Evolutionary conservation across 192 early-diverging fungal genomes (phyloP), one percentile per base, ranked within the genome.

Genomic region (Gaertneriomyces semiglobifer): DNA sequence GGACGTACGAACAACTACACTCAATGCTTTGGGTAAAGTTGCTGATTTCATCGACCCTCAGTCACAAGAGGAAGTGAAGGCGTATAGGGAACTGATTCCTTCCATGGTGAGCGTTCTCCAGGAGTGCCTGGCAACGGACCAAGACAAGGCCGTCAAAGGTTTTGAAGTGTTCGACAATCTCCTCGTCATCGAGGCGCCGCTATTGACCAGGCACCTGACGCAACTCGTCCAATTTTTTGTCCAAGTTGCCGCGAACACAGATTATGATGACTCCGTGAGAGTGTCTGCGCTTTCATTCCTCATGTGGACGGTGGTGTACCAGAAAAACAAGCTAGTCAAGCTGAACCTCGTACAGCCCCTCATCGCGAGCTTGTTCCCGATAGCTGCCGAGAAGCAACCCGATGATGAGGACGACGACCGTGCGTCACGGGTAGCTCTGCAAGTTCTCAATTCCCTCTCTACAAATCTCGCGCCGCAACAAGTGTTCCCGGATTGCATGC

Each of bases 91-190:
- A 12, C 78, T 92, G 45, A 77, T 95, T 41, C 94, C 94, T 8
- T 67, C 79, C 44, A 96, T 95, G 90, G 91, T 94, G 51, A 84
- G 81, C 53, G 90, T 95, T 0, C 74, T 96, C 63, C 86, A 91
- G 68, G 85, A 90, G 66, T 90, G 89, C 64, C 70, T 96, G 16
- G 84, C 72, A 45, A 76, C 79, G 4, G 90, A 96, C 64, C 92
- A 92, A 70, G 88, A 91, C 16, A 86, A 76, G 51, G 86, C 88
- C 11, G 80, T 79, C 39, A 83, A 88, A 62, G 89, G 91, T 61
- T 93, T 94, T 68, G 93, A 93, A 68, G 89, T 96, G 11, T 89
- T 96, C 75, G 90, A 93, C 75, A 79, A 78, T 14, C 77, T 96
- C 57, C 77, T 96, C 33, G 51, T 72, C 25, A 62, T 81, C 72